A percentile compares a stretch with the other conserved stretches of the same genome.
phyloP scores from a whole-genome alignment of 2,329 filamentous ascomycete species.

The Geosmithia morbida region DNA sequence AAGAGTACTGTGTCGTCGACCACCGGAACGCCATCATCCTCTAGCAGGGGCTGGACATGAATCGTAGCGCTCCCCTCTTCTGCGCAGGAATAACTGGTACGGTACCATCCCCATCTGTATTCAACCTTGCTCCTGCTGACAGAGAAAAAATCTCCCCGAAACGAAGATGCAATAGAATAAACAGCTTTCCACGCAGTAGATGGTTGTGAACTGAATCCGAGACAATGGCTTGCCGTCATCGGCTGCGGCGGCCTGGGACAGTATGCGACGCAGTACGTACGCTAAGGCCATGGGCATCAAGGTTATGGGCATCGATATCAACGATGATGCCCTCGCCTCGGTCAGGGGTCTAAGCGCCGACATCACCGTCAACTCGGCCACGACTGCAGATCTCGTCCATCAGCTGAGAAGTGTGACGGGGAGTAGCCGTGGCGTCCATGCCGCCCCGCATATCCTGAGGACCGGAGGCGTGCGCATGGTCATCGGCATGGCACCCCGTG shows the following conservation, averaged over 20 bases:
- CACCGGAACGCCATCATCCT: slow-evolving; percentile 23
- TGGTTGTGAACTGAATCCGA: slow-evolving; percentile 17
- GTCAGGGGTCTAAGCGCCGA: slow-evolving; percentile 23
- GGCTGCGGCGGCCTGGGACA: slow-evolving; percentile 29
- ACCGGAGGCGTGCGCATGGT: slow-evolving; percentile 25
- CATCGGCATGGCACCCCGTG: slow-evolving; percentile 22
- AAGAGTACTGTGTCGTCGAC: slow-evolving; percentile 29
- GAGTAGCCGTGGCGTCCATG: slow-evolving; percentile 18
- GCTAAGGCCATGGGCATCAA: slow-evolving; percentile 28
- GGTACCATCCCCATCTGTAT: no score
- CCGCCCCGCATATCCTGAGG: slow-evolving; percentile 19
- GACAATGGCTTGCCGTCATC: slow-evolving; percentile 25
- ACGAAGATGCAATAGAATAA: no score
- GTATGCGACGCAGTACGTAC: slow-evolving; percentile 27
- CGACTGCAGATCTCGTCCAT: slow-evolving; percentile 17
- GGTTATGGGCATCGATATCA: slow-evolving; percentile 27
- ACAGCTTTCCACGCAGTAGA: slow-evolving; percentile 22
- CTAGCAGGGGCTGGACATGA: slow-evolving; percentile 17
- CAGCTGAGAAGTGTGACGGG: slow-evolving; percentile 24
- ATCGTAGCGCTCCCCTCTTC: slow-evolving; percentile 24
- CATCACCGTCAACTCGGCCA: slow-evolving; percentile 24
- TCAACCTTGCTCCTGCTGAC: background rate
- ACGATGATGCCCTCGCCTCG: slow-evolving; percentile 23
- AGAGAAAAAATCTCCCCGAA: no score
- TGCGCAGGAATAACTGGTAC: slow-evolving; percentile 31